phyloP scores from a whole-genome alignment of 2,329 filamentous ascomycete species.

The Fusarium foetens region DNA sequence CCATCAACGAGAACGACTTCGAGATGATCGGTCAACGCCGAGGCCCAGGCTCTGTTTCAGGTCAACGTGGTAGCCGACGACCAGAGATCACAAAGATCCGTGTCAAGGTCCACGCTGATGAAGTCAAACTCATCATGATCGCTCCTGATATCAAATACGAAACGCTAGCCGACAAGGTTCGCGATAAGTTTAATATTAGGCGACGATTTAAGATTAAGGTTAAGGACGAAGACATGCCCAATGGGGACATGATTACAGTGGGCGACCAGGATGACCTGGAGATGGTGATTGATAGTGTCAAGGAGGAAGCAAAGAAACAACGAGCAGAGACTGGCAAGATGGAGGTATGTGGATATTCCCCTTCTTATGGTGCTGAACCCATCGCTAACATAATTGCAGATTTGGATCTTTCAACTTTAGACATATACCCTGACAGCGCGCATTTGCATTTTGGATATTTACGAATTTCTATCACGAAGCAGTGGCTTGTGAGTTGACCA shows the following conservation, averaged over 20 bases:
- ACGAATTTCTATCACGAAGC: conserved; percentile 33
- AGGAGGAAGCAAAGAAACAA: conserved; percentile 75
- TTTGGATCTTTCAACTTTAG: conserved; percentile 59
- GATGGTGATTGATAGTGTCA: conserved; percentile 79
- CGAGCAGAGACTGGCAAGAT: conserved; percentile 88
- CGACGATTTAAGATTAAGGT: conserved; percentile 89
- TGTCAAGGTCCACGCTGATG: conserved; percentile 91
- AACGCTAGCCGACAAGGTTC: conserved; percentile 81
- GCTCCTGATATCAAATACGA: conserved; percentile 76
- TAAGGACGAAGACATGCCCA: conserved; percentile 78
- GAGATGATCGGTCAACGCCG: conserved; percentile 75
- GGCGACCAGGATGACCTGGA: conserved; percentile 96
- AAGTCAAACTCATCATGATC: conserved; percentile 94
- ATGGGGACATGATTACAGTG: conserved; percentile 95
- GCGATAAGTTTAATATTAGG: conserved; percentile 85
- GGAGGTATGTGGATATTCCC: conserved; percentile 75
- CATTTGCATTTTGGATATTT: conserved; percentile 38
- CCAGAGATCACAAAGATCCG: conserved; percentile 81
- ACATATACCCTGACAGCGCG: conserved; percentile 45
- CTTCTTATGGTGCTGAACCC: conserved; percentile 17
- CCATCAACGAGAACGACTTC: conserved; percentile 80
- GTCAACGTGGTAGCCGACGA: conserved; percentile 66
- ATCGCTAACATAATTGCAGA: conserved; percentile 48
- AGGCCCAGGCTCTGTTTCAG: conserved; percentile 57
- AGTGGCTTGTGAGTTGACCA: conserved; percentile 17